Evolutionary conservation across 768 basidiomycete species (phyloP).

Genomic region (Panus rudis): DNA sequence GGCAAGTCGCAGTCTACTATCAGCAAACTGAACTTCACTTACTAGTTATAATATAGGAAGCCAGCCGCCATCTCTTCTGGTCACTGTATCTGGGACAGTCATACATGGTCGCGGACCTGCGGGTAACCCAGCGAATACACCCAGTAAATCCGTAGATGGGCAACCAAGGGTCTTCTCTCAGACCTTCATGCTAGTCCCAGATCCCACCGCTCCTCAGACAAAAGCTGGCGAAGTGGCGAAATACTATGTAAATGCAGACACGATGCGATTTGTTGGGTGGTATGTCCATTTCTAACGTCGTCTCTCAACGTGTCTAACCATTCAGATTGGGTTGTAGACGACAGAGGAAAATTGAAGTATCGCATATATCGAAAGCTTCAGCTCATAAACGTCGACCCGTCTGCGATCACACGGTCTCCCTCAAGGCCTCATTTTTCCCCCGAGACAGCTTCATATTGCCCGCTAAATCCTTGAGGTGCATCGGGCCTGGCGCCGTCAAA

Average conservation of each 20-base stretch:
- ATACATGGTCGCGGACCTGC: conserved; percentile 56
- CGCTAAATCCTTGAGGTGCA: too few relatives aligned
- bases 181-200: conserved; percentile 79
- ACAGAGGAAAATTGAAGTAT: too few relatives aligned
- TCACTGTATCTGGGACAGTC: conserved; percentile 78
- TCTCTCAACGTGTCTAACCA: too few relatives aligned
- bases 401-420: too few relatives aligned
- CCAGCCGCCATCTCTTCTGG: conserved; percentile 70
- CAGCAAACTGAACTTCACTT: conserved; percentile 2
- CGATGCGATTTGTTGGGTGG: conserved; percentile 79
- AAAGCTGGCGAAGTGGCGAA: conserved; percentile 71
- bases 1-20: conserved; percentile 33
- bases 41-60: conserved; percentile 38
- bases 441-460: too few relatives aligned
- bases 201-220: conserved; percentile 54
- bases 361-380: too few relatives aligned
- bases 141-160: conserved; percentile 51
- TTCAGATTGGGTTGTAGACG: too few relatives aligned
- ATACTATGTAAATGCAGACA: conserved; percentile 76
- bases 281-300: too few relatives aligned
- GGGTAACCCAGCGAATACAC: conserved; percentile 48
- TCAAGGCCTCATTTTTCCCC: too few relatives aligned
- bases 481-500: too few relatives aligned
- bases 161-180: conserved; percentile 84
- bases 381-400: too few relatives aligned